phyloP scores from a whole-genome alignment of 1,284 basidiomycete genomes.

The Termitomyces sp. region DNA sequence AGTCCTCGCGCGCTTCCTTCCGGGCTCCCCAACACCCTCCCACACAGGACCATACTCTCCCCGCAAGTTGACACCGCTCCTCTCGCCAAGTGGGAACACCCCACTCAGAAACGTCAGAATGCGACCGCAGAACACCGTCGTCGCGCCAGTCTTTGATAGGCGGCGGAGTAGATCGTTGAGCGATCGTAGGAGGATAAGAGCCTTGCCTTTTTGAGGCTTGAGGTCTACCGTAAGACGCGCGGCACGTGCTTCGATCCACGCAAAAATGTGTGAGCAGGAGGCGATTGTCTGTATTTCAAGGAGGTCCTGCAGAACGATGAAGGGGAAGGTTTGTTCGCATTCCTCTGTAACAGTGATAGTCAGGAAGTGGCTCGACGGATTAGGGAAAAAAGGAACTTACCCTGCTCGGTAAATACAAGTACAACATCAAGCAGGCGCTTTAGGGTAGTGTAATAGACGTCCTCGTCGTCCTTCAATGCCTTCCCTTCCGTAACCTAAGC shows the following conservation, averaged over 20 bases:
- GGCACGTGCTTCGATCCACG: conserved; percentile 74
- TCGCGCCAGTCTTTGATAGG: conserved; percentile 77
- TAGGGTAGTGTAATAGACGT: conserved; percentile 57
- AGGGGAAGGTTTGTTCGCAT: conserved; percentile 41
- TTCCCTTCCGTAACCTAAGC: conserved; percentile 57
- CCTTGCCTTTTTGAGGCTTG: conserved; percentile 83
- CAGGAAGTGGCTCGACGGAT: neutral
- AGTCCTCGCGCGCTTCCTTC: conserved; percentile 23
- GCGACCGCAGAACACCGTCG: conserved; percentile 82
- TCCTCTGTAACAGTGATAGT: conserved; percentile 27
- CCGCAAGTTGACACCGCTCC: conserved; percentile 85
- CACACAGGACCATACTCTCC: conserved; percentile 82
- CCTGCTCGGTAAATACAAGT: conserved; percentile 68
- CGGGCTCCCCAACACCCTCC: conserved; percentile 53
- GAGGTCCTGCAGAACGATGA: conserved; percentile 67
- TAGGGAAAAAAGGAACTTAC: conserved; percentile 31
- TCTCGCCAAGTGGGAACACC: conserved; percentile 83
- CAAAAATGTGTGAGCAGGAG: conserved; percentile 79
- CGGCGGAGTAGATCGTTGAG: conserved; percentile 84
- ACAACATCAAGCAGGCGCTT: conserved; percentile 63
- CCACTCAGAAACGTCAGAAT: conserved; percentile 82
- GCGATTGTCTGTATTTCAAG: conserved; percentile 78
- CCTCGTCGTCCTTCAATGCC: conserved; percentile 40
- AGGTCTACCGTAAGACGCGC: conserved; percentile 65
- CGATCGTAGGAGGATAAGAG: conserved; percentile 76